phyloP scores from a whole-genome alignment of 2,329 filamentous ascomycete genomes.

The Tolypocladium pustulatum region DNA sequence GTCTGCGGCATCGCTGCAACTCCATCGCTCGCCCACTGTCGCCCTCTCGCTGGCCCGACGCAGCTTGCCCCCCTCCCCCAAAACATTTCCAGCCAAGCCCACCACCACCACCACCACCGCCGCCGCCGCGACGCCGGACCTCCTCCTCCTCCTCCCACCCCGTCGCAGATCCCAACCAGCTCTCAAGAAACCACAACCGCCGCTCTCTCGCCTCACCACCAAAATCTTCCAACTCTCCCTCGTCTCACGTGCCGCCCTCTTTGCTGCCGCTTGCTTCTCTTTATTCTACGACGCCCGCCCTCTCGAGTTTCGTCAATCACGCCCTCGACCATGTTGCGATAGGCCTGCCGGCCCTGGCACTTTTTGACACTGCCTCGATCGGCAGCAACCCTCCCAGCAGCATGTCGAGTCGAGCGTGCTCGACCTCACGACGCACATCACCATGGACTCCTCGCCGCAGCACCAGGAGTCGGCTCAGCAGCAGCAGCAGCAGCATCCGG shows the following conservation, averaged over 20 bases:
- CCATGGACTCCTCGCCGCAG: conserved; percentile 7
- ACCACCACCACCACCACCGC: neutral
- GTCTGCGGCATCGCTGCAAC: neutral
- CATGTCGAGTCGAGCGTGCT: conserved; percentile 7
- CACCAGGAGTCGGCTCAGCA: neutral
- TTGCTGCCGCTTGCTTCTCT: neutral
- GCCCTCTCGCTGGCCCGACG: neutral
- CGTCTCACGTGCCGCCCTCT: neutral
- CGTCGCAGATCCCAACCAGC: neutral
- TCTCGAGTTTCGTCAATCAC: neutral
- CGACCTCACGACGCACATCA: conserved; percentile 2
- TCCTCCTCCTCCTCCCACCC: neutral
- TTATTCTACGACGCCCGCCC: neutral
- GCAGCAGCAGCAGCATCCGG: conserved; percentile 3
- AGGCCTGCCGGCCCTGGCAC: conserved; percentile 5
- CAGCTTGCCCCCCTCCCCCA: neutral
- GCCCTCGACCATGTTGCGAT: conserved; percentile 6
- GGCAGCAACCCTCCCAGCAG: conserved; percentile 2
- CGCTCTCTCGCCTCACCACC: neutral
- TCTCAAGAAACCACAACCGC: neutral
- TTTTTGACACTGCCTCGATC: conserved; percentile 2
- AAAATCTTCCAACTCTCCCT: neutral
- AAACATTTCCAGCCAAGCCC: neutral
- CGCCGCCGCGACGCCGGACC: neutral
- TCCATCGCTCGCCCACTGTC: neutral